Base-by-base conservation (phyloP, 768 basidiomycete species). In the Podaxis mareebaensis region DNA sequence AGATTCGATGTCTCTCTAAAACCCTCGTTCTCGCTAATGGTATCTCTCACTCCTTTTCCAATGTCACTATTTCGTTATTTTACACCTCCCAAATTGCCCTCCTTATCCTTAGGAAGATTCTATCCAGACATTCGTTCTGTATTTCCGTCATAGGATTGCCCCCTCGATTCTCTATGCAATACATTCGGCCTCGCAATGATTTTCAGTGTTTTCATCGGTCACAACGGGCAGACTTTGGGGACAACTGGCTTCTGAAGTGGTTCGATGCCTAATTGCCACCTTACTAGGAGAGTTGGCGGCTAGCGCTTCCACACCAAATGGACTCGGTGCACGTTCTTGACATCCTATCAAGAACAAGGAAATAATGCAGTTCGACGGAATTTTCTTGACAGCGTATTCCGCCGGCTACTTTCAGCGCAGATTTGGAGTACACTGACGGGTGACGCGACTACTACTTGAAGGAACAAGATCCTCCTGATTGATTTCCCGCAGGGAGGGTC, bases 401-500 rank as follows among this genome's bases (percentile, higher is more conserved):
- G 3, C 83, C 85, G 71, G 81, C 91, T 54, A 75, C 83, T 17
- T 88, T 88, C 69, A 68, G 77, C 3, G 81, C 87, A 66, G 91
- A 91, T 71, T 77, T 77, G 42, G 78, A 73, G 13, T 93, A 93
- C 67, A 70, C 93, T 52, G 74, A 78, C 63, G 78, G 79, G 67
- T 92, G 93, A 73, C 84, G 79, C 36, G 82, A 85, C 42, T 73
- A 80, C 12, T 93, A 92, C 75, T 74, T 88, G 44, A 65, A 73
- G 7, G 87, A 87, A 6, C 69, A 82, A 24, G 82, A 87, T 24
- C 90, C 90, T 7, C 89, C 91, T 3, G 92, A 94, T 70, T 3
- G 92, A 94, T 70, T 93, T 89, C 74, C 86, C 83, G 0, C 73
- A 80, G 64, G 78, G 81, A 26, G 64, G 72, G 7, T 72, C 71